phyloP scores from a whole-genome alignment of 495 filamentous ascomycete genomes.

The Penicillium goetzii region DNA sequence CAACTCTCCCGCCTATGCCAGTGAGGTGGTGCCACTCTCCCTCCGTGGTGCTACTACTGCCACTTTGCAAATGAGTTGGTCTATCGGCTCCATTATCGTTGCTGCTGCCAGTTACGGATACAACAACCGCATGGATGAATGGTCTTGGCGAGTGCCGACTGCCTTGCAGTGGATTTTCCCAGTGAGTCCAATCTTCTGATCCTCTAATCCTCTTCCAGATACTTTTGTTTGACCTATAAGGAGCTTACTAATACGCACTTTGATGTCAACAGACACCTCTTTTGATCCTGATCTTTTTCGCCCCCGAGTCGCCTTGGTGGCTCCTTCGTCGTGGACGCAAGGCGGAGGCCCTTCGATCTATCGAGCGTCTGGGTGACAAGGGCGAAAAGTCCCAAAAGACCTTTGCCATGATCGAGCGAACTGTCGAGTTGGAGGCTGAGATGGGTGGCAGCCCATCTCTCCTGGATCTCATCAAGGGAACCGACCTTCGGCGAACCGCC shows the following conservation, averaged over 20 bases:
- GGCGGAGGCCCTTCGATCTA: conserved; percentile 62
- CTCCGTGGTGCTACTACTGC: conserved; percentile 68
- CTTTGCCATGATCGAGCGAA: conserved; percentile 75
- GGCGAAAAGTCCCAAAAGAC: conserved; percentile 64
- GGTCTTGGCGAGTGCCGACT: conserved; percentile 63
- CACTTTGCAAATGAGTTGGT: conserved; percentile 76
- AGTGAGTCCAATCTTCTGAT: conserved; percentile 15
- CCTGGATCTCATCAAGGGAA: conserved; percentile 68
- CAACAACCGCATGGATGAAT: conserved; percentile 52
- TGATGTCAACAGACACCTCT: conserved; percentile 51
- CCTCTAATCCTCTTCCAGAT: not conserved
- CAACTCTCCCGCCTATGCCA: conserved; percentile 70
- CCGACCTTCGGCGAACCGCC: conserved; percentile 67
- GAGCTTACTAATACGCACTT: not conserved
- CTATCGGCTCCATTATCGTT: conserved; percentile 68
- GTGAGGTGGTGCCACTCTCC: conserved; percentile 67
- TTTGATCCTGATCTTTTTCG: conserved; percentile 64
- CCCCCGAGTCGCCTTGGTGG: conserved; percentile 72
- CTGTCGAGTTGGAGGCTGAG: conserved; percentile 66
- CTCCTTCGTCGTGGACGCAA: conserved; percentile 56
- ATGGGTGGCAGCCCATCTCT: conserved; percentile 60
- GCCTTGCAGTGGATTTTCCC: conserved; percentile 81
- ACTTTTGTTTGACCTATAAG: not conserved
- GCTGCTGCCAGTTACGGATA: conserved; percentile 66
- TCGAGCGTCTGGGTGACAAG: conserved; percentile 63